Evolutionary conservation across 1,284 basidiomycete species (phyloP).

Genomic region (Apiotrichum laibachii): DNA sequence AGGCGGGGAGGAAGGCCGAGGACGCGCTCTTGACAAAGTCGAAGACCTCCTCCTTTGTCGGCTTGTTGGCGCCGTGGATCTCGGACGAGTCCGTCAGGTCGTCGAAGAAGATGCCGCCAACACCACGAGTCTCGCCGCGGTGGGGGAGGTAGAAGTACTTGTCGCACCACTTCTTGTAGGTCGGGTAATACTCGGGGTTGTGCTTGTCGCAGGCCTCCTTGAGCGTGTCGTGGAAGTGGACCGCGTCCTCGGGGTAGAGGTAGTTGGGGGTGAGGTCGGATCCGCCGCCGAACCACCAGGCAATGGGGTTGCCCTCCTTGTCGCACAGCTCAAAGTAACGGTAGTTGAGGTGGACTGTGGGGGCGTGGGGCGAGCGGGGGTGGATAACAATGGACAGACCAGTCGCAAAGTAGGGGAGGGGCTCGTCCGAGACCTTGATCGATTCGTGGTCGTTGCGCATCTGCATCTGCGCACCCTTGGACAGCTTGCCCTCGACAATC

Average conservation of each 20-base stretch:
- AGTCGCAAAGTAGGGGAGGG: constrained; percentile 89
- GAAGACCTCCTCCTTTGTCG: constrained; percentile 67
- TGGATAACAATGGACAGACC: constrained; percentile 91
- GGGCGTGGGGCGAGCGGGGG: constrained; percentile 84
- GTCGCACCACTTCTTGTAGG: constrained; percentile 96
- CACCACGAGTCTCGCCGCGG: constrained; percentile 79
- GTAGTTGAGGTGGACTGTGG: constrained; percentile 95
- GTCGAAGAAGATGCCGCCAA: constrained; percentile 97
- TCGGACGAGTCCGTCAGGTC: constrained; percentile 60
- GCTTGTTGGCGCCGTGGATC: constrained; percentile 35
- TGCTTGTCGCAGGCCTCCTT: constrained; percentile 75
- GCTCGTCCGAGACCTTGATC: constrained; percentile 58
- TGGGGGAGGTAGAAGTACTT: constrained; percentile 96
- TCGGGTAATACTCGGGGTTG: constrained; percentile 66
- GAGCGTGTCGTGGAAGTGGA: constrained; percentile 79
- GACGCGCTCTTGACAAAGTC: constrained; percentile 68
- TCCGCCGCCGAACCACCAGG: constrained; percentile 99
- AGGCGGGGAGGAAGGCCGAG: constrained; percentile 79
- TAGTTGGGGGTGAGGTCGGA: constrained; percentile 93
- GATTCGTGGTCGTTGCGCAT: constrained; percentile 90
- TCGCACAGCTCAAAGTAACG: constrained; percentile 92
- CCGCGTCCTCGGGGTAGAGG: constrained; percentile 80
- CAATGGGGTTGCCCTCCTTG: constrained; percentile 59
- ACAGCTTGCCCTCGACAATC: constrained; percentile 82
- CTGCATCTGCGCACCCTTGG: constrained; percentile 83